These are phyloP conservation scores for Starmera quercuum DNA, from an alignment of 805 yeast genomes.

Conservation along the genomic window DNA sequence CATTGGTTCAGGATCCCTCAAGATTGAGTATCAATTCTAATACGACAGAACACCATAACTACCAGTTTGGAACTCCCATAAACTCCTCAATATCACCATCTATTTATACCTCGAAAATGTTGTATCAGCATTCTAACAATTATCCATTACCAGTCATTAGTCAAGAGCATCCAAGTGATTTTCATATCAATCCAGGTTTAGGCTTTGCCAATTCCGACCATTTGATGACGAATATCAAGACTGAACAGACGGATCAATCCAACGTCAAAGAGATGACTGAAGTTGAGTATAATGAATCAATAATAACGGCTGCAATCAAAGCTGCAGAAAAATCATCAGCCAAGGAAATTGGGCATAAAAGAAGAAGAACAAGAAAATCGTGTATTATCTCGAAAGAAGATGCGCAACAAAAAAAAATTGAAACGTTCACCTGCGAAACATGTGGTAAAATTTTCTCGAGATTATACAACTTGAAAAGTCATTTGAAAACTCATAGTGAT, in stretches of 20 bases:
- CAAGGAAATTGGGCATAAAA: slow-evolving; percentile 4
- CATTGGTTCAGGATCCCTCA: no score
- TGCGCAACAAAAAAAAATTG: slow-evolving; percentile 3
- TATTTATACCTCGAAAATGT: no score
- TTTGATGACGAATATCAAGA: no score
- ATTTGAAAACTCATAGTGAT: slow-evolving; percentile 67
- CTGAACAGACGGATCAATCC: no score
- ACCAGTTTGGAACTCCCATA: no score
- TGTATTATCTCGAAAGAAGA: slow-evolving; percentile 6
- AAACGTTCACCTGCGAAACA: slow-evolving; percentile 42
- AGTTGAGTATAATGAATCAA: slow-evolving; percentile 2
- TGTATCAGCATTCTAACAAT: no score
- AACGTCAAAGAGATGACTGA: neutral
- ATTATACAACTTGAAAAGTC: slow-evolving; percentile 76
- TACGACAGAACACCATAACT: no score
- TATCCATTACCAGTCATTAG: no score
- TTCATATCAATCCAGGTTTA: no score
- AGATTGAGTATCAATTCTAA: no score
- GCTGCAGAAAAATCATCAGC: slow-evolving; percentile 11
- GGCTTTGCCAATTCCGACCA: no score
- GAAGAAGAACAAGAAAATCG: slow-evolving; percentile 4
- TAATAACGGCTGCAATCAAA: slow-evolving; percentile 8
- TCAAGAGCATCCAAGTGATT: neutral
- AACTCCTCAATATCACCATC: no score
- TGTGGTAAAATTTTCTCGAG: slow-evolving; percentile 73